Percentiles rank a stretch among this genome's conserved stretches.
Conservation (phyloP, 305 asterid genomes). For the Plantago rigida region DNA sequence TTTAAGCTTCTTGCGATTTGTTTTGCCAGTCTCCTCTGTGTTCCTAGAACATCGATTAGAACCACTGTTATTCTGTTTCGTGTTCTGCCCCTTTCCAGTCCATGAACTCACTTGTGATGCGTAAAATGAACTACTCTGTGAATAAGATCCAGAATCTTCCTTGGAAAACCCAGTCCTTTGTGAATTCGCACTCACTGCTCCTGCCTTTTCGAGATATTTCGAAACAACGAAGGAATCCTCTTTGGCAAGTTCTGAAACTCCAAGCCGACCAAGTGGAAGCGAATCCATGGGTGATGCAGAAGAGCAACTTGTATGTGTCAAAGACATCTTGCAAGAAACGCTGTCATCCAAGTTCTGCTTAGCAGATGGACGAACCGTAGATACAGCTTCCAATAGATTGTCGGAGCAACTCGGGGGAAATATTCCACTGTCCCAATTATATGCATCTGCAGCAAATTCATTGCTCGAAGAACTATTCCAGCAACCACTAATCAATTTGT, state of each 20-base stretch:
- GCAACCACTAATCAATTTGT: slow-evolving; percentile 41
- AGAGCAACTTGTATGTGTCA: slow-evolving; percentile 47
- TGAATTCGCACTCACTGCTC: slow-evolving; percentile 38
- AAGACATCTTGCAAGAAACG: slow-evolving; percentile 46
- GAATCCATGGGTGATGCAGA: slow-evolving; percentile 37
- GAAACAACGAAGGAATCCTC: slow-evolving; percentile 55
- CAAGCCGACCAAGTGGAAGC: slow-evolving; percentile 39
- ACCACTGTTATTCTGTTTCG: slow-evolving; percentile 45
- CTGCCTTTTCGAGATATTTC: slow-evolving; percentile 38
- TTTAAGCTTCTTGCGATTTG: slow-evolving; percentile 71
- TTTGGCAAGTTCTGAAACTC: slow-evolving; percentile 38
- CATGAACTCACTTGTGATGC: slow-evolving; percentile 72
- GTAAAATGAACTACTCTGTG: slow-evolving; percentile 52
- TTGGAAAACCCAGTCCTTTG: slow-evolving; percentile 33
- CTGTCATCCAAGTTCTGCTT: slow-evolving; percentile 40
- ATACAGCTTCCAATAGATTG: slow-evolving; percentile 67
- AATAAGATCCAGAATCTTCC: slow-evolving; percentile 42
- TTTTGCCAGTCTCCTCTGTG: slow-evolving; percentile 46
- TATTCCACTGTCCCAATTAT: slow-evolving; percentile 35
- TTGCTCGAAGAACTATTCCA: slow-evolving; percentile 35
- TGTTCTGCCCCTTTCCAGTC: slow-evolving; percentile 45
- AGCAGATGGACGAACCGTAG: slow-evolving; percentile 35
- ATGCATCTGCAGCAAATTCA: slow-evolving; percentile 29
- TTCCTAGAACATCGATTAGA: slow-evolving; percentile 67
- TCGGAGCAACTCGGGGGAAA: slow-evolving; percentile 39